These are phyloP conservation scores for Ogataea pilisensis DNA, from an alignment of 805 yeast genomes.

Conservation along the genomic window DNA sequence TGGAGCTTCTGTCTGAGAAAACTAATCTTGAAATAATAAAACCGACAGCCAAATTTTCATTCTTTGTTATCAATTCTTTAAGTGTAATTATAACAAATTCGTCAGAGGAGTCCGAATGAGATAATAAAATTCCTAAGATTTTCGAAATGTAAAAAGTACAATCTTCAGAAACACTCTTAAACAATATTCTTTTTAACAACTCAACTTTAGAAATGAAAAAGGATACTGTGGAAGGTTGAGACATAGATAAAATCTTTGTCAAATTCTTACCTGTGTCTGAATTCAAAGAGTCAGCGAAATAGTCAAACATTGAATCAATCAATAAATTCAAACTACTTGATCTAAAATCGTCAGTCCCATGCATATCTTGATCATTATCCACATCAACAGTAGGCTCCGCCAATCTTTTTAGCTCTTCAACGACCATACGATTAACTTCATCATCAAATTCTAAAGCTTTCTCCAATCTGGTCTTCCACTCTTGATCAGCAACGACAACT, in stretches of 20 bases:
- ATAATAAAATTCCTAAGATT: conserved; percentile 28
- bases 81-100: conserved; percentile 6
- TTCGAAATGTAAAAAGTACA: conserved; percentile 19
- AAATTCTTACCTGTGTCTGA: conserved; percentile 11
- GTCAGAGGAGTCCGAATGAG: conserved; percentile 33
- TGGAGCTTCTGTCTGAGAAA: conserved; percentile 28
- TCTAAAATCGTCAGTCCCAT: neutral
- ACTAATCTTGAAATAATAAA: conserved; percentile 45
- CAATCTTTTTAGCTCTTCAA: conserved; percentile 14
- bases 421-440: conserved; percentile 36
- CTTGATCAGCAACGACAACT: conserved; percentile 62
- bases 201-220: conserved; percentile 11
- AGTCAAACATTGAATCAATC: conserved; percentile 33
- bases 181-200: conserved; percentile 10
- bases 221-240: conserved; percentile 16
- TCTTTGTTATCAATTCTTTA: conserved; percentile 3
- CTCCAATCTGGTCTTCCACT: conserved; percentile 67
- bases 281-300: conserved; percentile 5
- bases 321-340: conserved; percentile 18
- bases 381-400: conserved; percentile 4
- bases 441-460: conserved; percentile 65
- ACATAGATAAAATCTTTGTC: conserved; percentile 26
- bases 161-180: conserved; percentile 24
- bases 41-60: conserved; percentile 33
- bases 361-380: conserved; percentile 15